Percentiles rank a stretch among this genome's conserved stretches.
phyloP scores from a whole-genome alignment of 768 basidiomycete genomes.

The Mycena belliarum region DNA sequence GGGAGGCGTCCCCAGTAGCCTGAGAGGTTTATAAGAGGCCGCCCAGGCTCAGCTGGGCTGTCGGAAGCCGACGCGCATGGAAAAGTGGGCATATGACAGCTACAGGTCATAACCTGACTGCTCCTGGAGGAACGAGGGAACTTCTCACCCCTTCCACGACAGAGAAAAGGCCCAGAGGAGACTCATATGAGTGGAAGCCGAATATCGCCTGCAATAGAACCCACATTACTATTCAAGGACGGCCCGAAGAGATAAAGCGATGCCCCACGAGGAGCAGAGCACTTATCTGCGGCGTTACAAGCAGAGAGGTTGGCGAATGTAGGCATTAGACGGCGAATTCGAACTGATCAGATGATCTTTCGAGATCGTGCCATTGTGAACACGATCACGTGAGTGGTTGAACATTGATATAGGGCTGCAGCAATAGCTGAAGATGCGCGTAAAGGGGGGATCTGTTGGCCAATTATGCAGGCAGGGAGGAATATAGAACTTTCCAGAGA shows the following conservation, averaged over 20 bases:
- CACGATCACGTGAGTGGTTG: conserved; percentile 7
- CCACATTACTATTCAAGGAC: background rate
- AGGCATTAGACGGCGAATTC: background rate
- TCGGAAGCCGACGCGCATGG: background rate
- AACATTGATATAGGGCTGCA: background rate
- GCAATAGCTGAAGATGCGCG: background rate
- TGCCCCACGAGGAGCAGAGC: background rate
- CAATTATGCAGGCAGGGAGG: too few relatives aligned
- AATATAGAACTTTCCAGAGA: background rate
- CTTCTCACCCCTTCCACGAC: background rate
- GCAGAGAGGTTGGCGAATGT: conserved; percentile 2
- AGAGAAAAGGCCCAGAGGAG: background rate
- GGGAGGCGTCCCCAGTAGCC: background rate
- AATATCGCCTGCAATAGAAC: conserved; percentile 12
- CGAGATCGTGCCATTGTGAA: background rate
- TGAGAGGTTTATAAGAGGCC: background rate
- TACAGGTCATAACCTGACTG: background rate
- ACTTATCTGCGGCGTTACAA: background rate
- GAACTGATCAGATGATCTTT: conserved; percentile 1
- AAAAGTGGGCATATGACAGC: conserved; percentile 12
- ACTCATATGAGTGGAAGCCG: background rate
- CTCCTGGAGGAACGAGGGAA: conserved; percentile 9
- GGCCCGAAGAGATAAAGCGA: background rate
- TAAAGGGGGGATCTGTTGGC: too few relatives aligned
- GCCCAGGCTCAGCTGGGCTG: background rate